Evolutionary conservation across 2,329 filamentous ascomycete genomes (phyloP).

Genomic region (Teratosphaeria gauchensis): DNA sequence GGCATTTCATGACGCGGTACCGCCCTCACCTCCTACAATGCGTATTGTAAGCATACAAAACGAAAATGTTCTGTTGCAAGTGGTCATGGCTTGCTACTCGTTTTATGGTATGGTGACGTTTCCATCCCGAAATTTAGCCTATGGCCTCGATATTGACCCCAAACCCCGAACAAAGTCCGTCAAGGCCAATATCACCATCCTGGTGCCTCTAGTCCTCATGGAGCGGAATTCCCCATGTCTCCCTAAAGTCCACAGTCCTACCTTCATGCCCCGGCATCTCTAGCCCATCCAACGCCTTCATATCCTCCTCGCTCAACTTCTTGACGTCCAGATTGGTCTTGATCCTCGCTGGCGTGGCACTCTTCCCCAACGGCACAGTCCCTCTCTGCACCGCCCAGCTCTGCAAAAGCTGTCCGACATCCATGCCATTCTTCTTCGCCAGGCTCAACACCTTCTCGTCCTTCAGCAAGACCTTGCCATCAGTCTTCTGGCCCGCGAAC

Average conservation of each 20-base stretch:
- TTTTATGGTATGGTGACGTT: too few relatives aligned
- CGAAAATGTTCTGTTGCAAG: too few relatives aligned
- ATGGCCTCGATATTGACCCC: too few relatives aligned
- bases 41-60: too few relatives aligned
- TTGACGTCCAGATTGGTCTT: constrained; percentile 16
- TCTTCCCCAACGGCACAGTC: constrained; percentile 46
- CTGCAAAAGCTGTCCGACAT: constrained; percentile 47
- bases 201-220: constrained; percentile 5
- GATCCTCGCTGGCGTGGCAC: constrained; percentile 44
- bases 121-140: too few relatives aligned
- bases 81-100: too few relatives aligned
- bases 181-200: not conserved
- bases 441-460: constrained; percentile 55
- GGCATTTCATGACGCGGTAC: too few relatives aligned
- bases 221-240: constrained; percentile 13
- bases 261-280: constrained; percentile 23
- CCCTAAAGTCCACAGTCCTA: constrained; percentile 15
- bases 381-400: constrained; percentile 47
- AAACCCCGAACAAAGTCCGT: too few relatives aligned
- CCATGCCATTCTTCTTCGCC: constrained; percentile 51
- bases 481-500: constrained; percentile 19
- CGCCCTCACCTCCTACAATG: too few relatives aligned
- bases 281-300: constrained; percentile 30
- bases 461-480: constrained; percentile 32
- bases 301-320: constrained; percentile 28